Percentiles rank a stretch among this genome's conserved stretches.
Conservation (phyloP, 805 yeast species). For the Kregervanrija fluxuum region DNA sequence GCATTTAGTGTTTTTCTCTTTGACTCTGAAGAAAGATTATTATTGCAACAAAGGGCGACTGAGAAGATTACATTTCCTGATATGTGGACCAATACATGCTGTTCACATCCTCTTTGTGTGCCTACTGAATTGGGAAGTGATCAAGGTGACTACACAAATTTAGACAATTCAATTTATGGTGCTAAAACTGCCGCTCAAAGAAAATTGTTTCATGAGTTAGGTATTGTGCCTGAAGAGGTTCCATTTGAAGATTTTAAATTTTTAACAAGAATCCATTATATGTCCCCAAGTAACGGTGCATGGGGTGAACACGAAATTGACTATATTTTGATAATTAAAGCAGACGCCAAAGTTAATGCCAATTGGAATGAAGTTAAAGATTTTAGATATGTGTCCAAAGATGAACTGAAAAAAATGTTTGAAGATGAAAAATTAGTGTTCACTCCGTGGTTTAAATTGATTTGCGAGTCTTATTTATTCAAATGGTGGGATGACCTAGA, state of each 20-base stretch:
- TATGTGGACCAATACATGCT: slow-evolving; percentile 98
- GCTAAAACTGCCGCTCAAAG: slow-evolving; percentile 86
- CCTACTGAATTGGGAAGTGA: slow-evolving; percentile 68
- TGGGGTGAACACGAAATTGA: slow-evolving; percentile 99
- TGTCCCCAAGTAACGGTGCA: slow-evolving; percentile 66
- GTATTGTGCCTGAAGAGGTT: slow-evolving; percentile 52
- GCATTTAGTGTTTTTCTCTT: slow-evolving; percentile 95
- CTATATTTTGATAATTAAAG: slow-evolving; percentile 73
- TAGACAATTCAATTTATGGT: slow-evolving; percentile 63
- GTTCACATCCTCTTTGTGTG: slow-evolving; percentile 93
- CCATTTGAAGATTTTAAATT: slow-evolving; percentile 68
- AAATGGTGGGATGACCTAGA: slow-evolving; percentile 88
- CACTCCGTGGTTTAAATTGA: slow-evolving; percentile 98
- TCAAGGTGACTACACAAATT: slow-evolving; percentile 23
- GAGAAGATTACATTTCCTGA: slow-evolving; percentile 95
- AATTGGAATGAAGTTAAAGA: slow-evolving; percentile 86
- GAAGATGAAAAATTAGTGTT: slow-evolving; percentile 53
- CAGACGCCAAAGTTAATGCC: slow-evolving; percentile 40
- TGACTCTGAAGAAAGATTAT: slow-evolving; percentile 64
- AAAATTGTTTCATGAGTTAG: slow-evolving; percentile 88
- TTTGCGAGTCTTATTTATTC: slow-evolving; percentile 84
- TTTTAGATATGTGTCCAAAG: slow-evolving; percentile 60
- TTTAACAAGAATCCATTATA: slow-evolving; percentile 90
- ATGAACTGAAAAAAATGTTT: slow-evolving; percentile 71
- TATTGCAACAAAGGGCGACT: slow-evolving; percentile 91